These are phyloP conservation scores for Taphrina deformans DNA, from an alignment of 1,139 yeast genomes.

Conservation along the genomic window DNA sequence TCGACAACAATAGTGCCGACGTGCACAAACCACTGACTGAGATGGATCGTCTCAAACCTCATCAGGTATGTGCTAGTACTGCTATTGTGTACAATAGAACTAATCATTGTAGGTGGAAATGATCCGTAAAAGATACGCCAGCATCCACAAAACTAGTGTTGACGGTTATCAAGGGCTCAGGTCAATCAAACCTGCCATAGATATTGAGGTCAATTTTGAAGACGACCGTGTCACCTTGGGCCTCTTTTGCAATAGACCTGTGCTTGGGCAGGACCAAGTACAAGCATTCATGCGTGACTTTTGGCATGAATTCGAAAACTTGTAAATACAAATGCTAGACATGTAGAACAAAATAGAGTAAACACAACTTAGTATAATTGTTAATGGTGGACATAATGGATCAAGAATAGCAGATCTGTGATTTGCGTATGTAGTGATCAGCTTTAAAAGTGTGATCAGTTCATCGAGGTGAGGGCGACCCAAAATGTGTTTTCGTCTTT, in stretches of 20 bases:
- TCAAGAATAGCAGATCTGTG: no score
- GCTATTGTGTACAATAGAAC: neutral
- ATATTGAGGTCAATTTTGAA: slow-evolving; percentile 39
- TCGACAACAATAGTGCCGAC: no score
- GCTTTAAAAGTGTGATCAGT: no score
- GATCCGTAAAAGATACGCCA: slow-evolving; percentile 5
- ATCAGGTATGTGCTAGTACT: neutral
- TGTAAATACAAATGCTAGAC: neutral
- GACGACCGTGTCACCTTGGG: slow-evolving; percentile 37
- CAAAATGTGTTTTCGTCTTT: neutral
- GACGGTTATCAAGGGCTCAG: neutral
- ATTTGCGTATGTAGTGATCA: no score
- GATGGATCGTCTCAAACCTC: neutral
- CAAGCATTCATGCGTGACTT: neutral
- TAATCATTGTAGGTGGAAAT: neutral
- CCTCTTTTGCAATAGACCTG: slow-evolving; percentile 31
- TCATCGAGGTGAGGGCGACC: neutral
- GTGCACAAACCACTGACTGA: neutral
- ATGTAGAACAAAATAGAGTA: neutral
- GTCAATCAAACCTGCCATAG: slow-evolving; percentile 19
- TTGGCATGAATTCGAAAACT: neutral
- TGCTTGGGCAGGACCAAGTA: neutral
- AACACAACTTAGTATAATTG: neutral
- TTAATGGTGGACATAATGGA: neutral
- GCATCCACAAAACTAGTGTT: neutral